Evolutionary conservation across 139 green algal species (phyloP), one percentile per base, ranked within the genome.

Genomic region (Coelastrella sp.): DNA sequence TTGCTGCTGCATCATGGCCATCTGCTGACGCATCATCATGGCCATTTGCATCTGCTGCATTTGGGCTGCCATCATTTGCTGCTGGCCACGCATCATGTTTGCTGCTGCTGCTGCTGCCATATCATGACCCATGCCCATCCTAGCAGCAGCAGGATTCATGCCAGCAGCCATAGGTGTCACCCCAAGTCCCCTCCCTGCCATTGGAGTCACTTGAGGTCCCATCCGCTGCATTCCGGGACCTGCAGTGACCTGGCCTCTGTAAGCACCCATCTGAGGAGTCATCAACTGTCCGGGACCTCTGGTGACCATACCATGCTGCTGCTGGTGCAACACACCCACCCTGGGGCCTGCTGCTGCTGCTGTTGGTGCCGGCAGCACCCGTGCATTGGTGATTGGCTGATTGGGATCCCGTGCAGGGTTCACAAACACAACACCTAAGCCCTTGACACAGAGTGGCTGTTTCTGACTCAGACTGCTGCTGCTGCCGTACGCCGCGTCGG

Each of bases 11-110:
- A 88, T 88, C 65, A 88, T 60, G 4, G 66, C 66, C 83, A 80
- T 80, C 68, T 88, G 83, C 54, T 71, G 16, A n/a, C 17, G 80
- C 80, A 86, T 86, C 80, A 86, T 86, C 80, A 86, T 86, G n/a
- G 57, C 57, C 83, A 73, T 32, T 11, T 87, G 82, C 82, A 87
- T 87, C 19, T 87, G 83, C 68, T 88, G 83, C 83, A 88, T 80
- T 23, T 88, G 83, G n/a, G 71, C 81, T n/a, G 81, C 61, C 59
- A 68, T 56, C 81, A 86, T 86, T 11, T 77, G 61, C 81, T 86
- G 81, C 81, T 77, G 61, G 7, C 71, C 71, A 20, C 71, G 16
- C 71, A 77, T 77, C 71, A 77, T 77, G 7, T 17, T n/a, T n/a
- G n/a, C 74, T 58, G 57, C 57, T 59, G 59, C 58, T 73, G 57